These are phyloP conservation scores for Dioscorea alata DNA, from an alignment of 106 monocot genomes.

Conservation along the genomic window DNA sequence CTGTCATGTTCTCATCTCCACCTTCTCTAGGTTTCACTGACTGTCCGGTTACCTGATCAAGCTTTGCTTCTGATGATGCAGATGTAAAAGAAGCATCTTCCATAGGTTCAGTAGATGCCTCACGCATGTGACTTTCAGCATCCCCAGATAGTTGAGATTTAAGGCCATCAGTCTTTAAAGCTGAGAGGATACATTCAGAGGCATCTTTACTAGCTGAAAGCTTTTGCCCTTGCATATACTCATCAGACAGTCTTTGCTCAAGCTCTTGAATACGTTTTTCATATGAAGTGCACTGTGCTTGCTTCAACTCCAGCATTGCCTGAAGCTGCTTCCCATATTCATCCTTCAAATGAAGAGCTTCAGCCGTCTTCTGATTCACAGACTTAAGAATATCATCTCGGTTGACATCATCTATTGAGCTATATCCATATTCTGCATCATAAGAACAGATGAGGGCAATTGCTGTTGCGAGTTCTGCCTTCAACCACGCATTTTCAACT, in stretches of 20 bases:
- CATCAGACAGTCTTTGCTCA: constrained; percentile 68
- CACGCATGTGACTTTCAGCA: constrained; percentile 39
- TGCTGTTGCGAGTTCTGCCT: constrained; percentile 88
- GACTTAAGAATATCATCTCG: constrained; percentile 36
- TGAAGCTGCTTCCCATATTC: constrained; percentile 77
- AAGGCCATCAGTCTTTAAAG: constrained; percentile 29
- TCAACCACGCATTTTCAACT: constrained; percentile 92
- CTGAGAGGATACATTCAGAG: constrained; percentile 31
- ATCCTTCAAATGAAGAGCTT: constrained; percentile 77
- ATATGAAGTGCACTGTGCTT: constrained; percentile 59
- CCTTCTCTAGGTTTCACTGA: constrained; percentile 54
- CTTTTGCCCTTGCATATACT: constrained; percentile 53
- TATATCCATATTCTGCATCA: constrained; percentile 61
- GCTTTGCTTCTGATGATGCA: constrained; percentile 30
- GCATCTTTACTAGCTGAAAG: constrained; percentile 24
- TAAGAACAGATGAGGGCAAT: constrained; percentile 71
- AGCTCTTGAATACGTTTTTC: constrained; percentile 88
- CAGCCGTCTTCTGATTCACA: constrained; percentile 67
- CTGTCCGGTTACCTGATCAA: constrained; percentile 21
- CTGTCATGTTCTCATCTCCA: constrained; percentile 93
- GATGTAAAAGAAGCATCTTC: constrained; percentile 75
- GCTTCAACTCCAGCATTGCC: constrained; percentile 54
- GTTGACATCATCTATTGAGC: constrained; percentile 42
- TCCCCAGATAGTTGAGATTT: constrained; percentile 44
- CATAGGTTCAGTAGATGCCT: constrained; percentile 57